Conservation (phyloP, 169 alveolate species). For the Blepharisma undulans region DNA sequence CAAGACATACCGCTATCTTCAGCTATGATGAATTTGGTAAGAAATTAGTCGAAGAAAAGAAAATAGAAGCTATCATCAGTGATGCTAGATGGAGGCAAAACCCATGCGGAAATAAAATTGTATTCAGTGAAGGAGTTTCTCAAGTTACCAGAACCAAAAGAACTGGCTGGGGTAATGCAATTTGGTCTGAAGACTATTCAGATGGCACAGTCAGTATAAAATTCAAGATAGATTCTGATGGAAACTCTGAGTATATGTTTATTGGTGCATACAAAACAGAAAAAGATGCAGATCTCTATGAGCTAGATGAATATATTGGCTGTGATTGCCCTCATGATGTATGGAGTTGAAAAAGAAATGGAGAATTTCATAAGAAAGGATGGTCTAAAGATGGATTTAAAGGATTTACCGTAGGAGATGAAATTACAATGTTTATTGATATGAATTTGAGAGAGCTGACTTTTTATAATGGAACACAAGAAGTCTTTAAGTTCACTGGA, state of each 20-base stretch:
- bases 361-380: conserved; percentile 14
- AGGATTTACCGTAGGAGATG: not conserved
- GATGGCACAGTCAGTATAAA: not conserved
- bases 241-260: not conserved
- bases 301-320: not conserved
- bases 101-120: conserved; percentile 8
- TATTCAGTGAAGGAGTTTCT: not conserved
- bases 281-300: not conserved
- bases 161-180: conserved; percentile 25
- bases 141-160: conserved; percentile 23
- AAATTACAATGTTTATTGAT: not conserved
- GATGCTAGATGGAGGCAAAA: not conserved
- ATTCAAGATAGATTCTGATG: not conserved
- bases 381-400: not conserved
- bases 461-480: not conserved
- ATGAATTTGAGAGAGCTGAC: not conserved
- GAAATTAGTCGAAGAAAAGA: not conserved
- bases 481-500: not conserved
- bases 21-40: conserved; percentile 5
- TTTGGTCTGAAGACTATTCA: not conserved
- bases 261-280: not conserved
- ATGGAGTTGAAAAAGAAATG: conserved; percentile 28
- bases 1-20: not conserved
- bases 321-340: conserved; percentile 11
- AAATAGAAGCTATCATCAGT: not conserved